These are phyloP conservation scores for Suhomyces taliae DNA, from an alignment of 1,139 yeast genomes.

Conservation along the genomic window DNA sequence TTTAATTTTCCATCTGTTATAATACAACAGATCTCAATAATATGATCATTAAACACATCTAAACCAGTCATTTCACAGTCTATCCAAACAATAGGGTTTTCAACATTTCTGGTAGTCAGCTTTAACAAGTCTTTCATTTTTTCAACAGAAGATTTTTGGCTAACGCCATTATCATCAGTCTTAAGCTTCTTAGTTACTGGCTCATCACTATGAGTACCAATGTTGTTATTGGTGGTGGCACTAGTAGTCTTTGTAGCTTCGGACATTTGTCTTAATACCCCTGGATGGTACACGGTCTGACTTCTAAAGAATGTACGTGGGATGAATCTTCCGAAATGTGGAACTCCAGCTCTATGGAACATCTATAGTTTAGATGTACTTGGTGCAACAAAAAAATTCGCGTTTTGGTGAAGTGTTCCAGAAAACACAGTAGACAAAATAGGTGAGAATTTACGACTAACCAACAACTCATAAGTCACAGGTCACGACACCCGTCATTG, in stretches of 20 bases:
- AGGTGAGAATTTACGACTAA: too few relatives aligned
- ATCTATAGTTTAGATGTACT: neutral
- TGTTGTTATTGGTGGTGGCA: neutral
- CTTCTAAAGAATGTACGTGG: neutral
- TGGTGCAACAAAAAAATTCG: neutral
- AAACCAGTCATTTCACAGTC: constrained; percentile 92
- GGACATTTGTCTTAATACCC: neutral
- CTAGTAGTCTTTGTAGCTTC: constrained; percentile 1
- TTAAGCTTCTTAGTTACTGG: constrained; percentile 5
- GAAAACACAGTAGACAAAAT: neutral
- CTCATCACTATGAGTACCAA: neutral
- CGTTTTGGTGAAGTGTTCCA: neutral
- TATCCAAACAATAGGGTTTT: constrained; percentile 65
- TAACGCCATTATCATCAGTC: neutral
- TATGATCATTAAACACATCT: constrained; percentile 65
- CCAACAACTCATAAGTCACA: too few relatives aligned
- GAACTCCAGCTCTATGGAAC: neutral
- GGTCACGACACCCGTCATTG: too few relatives aligned
- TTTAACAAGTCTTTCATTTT: constrained; percentile 6
- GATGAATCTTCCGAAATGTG: neutral
- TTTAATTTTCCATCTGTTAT: constrained; percentile 81
- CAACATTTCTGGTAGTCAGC: constrained; percentile 4
- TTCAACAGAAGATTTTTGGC: neutral
- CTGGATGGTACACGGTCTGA: neutral
- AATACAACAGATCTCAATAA: constrained; percentile 89